Base-by-base conservation (phyloP, 306 rosid genomes). In the Gynostemma pentaphyllum region DNA sequence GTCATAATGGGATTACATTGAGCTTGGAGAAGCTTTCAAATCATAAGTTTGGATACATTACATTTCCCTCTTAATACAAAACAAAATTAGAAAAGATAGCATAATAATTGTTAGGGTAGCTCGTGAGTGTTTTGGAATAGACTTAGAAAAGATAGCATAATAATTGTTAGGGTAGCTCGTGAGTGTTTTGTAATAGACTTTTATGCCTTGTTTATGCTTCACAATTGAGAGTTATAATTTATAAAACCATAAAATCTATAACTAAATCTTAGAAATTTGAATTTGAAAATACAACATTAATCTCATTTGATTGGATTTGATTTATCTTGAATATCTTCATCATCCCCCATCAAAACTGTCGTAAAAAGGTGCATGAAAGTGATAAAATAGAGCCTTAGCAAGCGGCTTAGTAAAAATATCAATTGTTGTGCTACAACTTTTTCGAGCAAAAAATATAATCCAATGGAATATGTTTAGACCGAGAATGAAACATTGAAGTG, bases 11-110 rank as follows among this genome's bases (percentile, higher is more conserved):
- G 15, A 15, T 53, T 48, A 21, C 54, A 48, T 48, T 48, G 54
- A 48, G 30, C n/a, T 21, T 48, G 27, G 53, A 48, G 28, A 4
- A 48, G 14, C 40, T 54, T 54, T 54, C 41, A 56, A 56, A 56
- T 56, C 63, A 56, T 18, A 30, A 8, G 28, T 56, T 56, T 56
- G 63, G 63, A 30, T 56, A 34, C 45, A 56, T 56, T 56, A 34
- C 45, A 56, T 56, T 56, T 22, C 9, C 27, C 9, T 56, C 27
- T 53, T 9, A 56, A 56, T 44, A 56, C 28, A 56, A 32, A 56
- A 18, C 9, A 56, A 56, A 50, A 34, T 36, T 56, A 0, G 23
- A 21, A 32, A 34, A n/a, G 24, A 37, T 29, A 8, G 10, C 5
- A n/a, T 16, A n/a, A 9, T 53, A 16, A 27, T 53, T 1, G 34